phyloP scores from a whole-genome alignment of 306 rosid species.

The Lupinus albus region DNA sequence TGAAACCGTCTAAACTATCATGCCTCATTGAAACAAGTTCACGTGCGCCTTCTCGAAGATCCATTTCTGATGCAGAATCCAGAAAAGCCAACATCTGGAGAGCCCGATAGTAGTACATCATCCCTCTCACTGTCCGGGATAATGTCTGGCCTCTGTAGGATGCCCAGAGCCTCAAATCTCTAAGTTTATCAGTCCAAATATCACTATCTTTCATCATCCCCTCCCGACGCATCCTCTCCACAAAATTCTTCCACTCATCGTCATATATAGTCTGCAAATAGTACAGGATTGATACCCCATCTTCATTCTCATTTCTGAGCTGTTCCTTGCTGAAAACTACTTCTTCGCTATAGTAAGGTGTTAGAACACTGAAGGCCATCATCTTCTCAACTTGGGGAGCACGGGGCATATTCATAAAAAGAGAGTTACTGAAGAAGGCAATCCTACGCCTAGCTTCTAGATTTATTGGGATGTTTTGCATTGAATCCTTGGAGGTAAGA shows the following conservation, averaged over 20 bases:
- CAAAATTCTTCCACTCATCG: slow-evolving; percentile 93
- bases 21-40: slow-evolving; percentile 74
- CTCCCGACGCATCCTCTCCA: slow-evolving; percentile 90
- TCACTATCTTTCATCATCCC: slow-evolving; percentile 73
- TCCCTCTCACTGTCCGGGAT: slow-evolving; percentile 92
- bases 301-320: slow-evolving; percentile 86
- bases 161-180: slow-evolving; percentile 96
- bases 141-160: slow-evolving; percentile 94
- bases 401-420: slow-evolving; percentile 93
- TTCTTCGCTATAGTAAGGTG: slow-evolving; percentile 91
- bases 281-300: slow-evolving; percentile 79
- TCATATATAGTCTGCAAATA: slow-evolving; percentile 84
- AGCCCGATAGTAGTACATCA: slow-evolving; percentile 95
- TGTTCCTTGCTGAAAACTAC: slow-evolving; percentile 79
- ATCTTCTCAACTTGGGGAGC: slow-evolving; percentile 98
- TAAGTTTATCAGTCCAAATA: slow-evolving; percentile 73
- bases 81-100: slow-evolving; percentile 91
- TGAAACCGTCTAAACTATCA: slow-evolving; percentile 53
- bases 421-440: slow-evolving; percentile 92
- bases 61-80: slow-evolving; percentile 96
- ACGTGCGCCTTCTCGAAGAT: slow-evolving; percentile 82
- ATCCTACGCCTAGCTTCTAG: slow-evolving; percentile 96
- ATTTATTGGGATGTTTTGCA: slow-evolving; percentile 86
- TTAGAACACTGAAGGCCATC: slow-evolving; percentile 93
- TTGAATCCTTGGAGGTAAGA: slow-evolving; percentile 85